Conservation (phyloP, 2,329 filamentous ascomycete species). For the Tolypocladium tundrense region DNA sequence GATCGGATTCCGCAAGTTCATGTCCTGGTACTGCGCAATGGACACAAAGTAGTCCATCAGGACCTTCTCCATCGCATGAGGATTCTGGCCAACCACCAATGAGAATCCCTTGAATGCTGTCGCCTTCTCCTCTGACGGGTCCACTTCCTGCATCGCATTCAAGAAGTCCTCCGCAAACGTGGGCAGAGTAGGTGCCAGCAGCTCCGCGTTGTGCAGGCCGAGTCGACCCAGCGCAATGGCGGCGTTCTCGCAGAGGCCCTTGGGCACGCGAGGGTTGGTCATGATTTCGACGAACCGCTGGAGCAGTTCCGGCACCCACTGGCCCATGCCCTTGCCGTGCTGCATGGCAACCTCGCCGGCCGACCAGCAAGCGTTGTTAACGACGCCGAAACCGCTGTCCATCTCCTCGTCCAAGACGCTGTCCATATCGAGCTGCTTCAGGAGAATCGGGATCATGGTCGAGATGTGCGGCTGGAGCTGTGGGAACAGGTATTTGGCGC, state of each 20-base stretch:
- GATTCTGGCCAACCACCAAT: slow-evolving; percentile 73
- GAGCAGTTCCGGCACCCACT: slow-evolving; percentile 68
- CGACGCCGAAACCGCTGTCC: slow-evolving; percentile 78
- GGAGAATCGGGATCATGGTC: slow-evolving; percentile 67
- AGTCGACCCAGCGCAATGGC: slow-evolving; percentile 85
- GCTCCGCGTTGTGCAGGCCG: slow-evolving; percentile 66
- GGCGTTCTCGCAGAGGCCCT: slow-evolving; percentile 84
- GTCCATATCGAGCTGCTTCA: slow-evolving; percentile 79
- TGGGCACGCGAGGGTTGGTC: slow-evolving; percentile 73
- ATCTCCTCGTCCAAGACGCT: slow-evolving; percentile 67
- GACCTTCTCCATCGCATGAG: slow-evolving; percentile 81
- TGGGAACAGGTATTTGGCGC: slow-evolving; percentile 81
- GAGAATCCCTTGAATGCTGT: slow-evolving; percentile 89
- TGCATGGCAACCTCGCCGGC: slow-evolving; percentile 85
- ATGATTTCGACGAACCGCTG: slow-evolving; percentile 73
- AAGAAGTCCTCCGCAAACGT: slow-evolving; percentile 79
- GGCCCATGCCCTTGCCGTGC: slow-evolving; percentile 62
- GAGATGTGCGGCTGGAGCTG: slow-evolving; percentile 67
- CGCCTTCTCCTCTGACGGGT: slow-evolving; percentile 86
- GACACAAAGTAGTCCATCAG: slow-evolving; percentile 72
- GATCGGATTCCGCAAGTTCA: slow-evolving; percentile 47
- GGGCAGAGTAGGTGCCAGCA: slow-evolving; percentile 67
- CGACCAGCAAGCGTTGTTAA: slow-evolving; percentile 98
- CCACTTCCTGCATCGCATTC: slow-evolving; percentile 69
- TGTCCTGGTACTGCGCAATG: slow-evolving; percentile 68